Percentiles rank a stretch among this genome's conserved stretches.
Conservation (phyloP, 192 early-diverging fungal species). For the Coemansia sp. region DNA sequence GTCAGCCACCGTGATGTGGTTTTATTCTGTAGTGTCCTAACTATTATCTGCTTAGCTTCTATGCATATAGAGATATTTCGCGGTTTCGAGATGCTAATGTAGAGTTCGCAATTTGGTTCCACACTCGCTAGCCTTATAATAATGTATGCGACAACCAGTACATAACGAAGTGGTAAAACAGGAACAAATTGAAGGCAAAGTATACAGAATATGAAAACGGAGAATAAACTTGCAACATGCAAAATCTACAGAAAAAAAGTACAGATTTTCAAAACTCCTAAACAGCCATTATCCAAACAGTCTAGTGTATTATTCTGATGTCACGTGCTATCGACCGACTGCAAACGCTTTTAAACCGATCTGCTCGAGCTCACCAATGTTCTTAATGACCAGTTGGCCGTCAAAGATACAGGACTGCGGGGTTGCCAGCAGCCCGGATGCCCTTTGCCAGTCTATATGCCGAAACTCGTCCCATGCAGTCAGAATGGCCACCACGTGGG, state of each 20-base stretch:
- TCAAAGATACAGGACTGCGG: slow-evolving; percentile 82
- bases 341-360: slow-evolving; percentile 79
- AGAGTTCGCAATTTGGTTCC: too few species aligned
- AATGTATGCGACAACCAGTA: not conserved
- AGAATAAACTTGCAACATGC: too few species aligned
- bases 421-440: slow-evolving; percentile 61
- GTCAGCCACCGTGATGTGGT: too few species aligned
- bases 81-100: too few species aligned
- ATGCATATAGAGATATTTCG: too few species aligned
- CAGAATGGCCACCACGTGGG: slow-evolving; percentile 77
- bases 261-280: not conserved
- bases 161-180: not conserved
- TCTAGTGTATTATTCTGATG: not conserved
- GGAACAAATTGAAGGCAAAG: not conserved
- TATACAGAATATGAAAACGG: not conserved
- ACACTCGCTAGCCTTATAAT: too few species aligned
- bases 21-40: too few species aligned
- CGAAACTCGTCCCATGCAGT: slow-evolving; percentile 91
- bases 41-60: too few species aligned
- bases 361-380: slow-evolving; percentile 59
- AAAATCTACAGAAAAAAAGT: not conserved
- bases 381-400: slow-evolving; percentile 75
- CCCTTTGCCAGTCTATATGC: slow-evolving; percentile 60
- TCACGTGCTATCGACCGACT: slow-evolving; percentile 55
- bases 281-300: not conserved